These are phyloP conservation scores for Acrasis kona DNA, from an alignment of 78 protist genomes.

Conservation along the genomic window DNA sequence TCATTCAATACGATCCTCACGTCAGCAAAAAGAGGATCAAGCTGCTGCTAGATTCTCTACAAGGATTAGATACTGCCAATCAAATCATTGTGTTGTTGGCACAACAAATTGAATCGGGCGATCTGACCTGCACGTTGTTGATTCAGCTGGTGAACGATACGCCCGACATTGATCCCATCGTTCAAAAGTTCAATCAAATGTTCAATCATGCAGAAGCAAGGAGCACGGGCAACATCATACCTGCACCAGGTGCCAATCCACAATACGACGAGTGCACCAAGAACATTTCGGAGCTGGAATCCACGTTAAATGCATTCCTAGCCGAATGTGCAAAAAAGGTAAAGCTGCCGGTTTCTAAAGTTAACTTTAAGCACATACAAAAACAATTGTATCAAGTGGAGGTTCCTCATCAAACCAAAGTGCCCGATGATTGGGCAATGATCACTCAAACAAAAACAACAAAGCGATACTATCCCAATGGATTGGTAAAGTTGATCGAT, in stretches of 20 bases:
- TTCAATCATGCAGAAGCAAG: conserved; percentile 3
- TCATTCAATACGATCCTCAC: too few relatives aligned
- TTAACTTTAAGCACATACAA: neutral
- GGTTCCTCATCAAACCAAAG: neutral
- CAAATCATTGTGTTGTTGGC: too few relatives aligned
- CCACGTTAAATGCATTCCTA: neutral
- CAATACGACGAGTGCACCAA: neutral
- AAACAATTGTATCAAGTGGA: conserved; percentile 28
- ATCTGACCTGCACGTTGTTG: too few relatives aligned
- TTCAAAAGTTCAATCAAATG: neutral
- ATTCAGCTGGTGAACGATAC: neutral
- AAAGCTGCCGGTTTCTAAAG: neutral
- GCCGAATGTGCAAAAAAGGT: neutral
- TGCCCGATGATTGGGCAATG: neutral
- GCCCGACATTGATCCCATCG: neutral
- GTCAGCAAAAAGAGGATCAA: too few relatives aligned
- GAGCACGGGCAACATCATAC: neutral
- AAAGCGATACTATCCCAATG: neutral
- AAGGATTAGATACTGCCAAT: too few relatives aligned
- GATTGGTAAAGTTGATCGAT: neutral
- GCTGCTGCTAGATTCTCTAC: too few relatives aligned
- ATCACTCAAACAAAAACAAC: neutral
- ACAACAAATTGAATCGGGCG: too few relatives aligned
- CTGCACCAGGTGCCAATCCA: neutral
- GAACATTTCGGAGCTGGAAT: neutral